These are phyloP conservation scores for Inonotus hispidus DNA, from an alignment of 1,284 basidiomycete species.

Conservation along the genomic window DNA sequence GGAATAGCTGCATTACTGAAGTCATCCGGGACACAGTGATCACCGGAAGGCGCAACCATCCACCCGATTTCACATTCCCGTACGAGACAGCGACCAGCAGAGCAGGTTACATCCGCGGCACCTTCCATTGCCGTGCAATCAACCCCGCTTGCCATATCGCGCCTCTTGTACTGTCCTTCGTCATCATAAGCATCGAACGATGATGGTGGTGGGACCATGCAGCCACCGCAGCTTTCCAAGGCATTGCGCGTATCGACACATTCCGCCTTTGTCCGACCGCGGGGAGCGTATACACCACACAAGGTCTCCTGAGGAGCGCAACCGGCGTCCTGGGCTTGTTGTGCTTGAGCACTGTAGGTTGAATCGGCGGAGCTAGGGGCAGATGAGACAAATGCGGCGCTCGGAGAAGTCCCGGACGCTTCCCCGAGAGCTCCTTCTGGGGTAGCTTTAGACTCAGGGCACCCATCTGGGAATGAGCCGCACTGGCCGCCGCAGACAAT, in stretches of 20 bases:
- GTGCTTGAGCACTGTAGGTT: neutral
- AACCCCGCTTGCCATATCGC: slow-evolving; percentile 23
- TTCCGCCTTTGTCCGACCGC: neutral
- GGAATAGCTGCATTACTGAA: neutral
- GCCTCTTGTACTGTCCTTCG: neutral
- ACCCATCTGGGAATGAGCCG: neutral
- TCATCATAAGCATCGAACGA: neutral
- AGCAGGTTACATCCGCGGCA: slow-evolving; percentile 45
- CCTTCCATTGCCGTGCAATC: slow-evolving; percentile 49
- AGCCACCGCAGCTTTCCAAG: slow-evolving; percentile 6
- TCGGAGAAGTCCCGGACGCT: neutral
- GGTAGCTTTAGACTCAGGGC: neutral
- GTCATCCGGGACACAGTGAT: slow-evolving; percentile 23
- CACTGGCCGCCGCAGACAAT: slow-evolving; percentile 4
- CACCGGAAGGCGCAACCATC: slow-evolving; percentile 26
- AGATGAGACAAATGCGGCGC: neutral
- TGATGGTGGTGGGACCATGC: neutral
- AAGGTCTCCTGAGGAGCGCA: neutral
- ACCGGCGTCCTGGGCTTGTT: neutral
- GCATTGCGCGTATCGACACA: slow-evolving; percentile 1
- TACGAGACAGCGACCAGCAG: slow-evolving; percentile 39
- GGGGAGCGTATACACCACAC: slow-evolving; percentile 1
- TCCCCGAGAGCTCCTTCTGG: neutral
- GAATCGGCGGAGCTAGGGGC: neutral
- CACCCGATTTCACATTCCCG: slow-evolving; percentile 42